phyloP scores from a whole-genome alignment of 2,329 filamentous ascomycete species.

The Xylariaceae sp. region DNA sequence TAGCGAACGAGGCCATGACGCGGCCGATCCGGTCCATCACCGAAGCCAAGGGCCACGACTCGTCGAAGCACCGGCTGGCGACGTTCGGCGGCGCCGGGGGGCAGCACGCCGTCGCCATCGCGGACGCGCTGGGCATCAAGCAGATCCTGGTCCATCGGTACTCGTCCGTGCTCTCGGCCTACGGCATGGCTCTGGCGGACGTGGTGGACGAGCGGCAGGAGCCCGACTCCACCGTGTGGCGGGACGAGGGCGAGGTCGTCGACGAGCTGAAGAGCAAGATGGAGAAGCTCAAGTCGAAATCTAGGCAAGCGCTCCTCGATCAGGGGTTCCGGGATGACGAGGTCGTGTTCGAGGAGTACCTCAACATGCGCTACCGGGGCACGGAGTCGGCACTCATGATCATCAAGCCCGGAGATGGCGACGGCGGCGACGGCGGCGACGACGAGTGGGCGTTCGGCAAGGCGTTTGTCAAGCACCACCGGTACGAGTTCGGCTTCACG shows the following conservation, averaged over 20 bases:
- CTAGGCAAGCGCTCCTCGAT: slow-evolving; percentile 58
- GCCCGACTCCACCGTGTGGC: slow-evolving; percentile 60
- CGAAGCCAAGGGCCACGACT: slow-evolving; percentile 88
- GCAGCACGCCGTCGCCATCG: slow-evolving; percentile 88
- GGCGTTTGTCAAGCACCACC: slow-evolving; percentile 81
- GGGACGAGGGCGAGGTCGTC: slow-evolving; percentile 51
- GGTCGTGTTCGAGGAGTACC: slow-evolving; percentile 82
- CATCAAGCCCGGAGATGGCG: slow-evolving; percentile 62
- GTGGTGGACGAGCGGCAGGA: slow-evolving; percentile 89
- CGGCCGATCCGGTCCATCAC: slow-evolving; percentile 85
- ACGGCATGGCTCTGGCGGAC: slow-evolving; percentile 88
- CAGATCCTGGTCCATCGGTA: slow-evolving; percentile 85
- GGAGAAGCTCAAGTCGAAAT: slow-evolving; percentile 72
- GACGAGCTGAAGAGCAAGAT: slow-evolving; percentile 67
- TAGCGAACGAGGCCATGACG: slow-evolving; percentile 89
- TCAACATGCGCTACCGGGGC: slow-evolving; percentile 88
- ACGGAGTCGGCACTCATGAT: slow-evolving; percentile 92
- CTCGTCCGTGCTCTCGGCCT: slow-evolving; percentile 83
- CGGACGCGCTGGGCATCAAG: slow-evolving; percentile 73
- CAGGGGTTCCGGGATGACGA: slow-evolving; percentile 74
- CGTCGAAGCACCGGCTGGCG: slow-evolving; percentile 81
- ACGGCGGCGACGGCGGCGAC: slow-evolving; percentile 52
- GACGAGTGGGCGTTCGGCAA: slow-evolving; percentile 77
- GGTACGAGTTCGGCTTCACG: slow-evolving; percentile 90
- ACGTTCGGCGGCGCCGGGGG: slow-evolving; percentile 91